phyloP scores from a whole-genome alignment of 2,329 filamentous ascomycete genomes.

The Ophiocordyceps polyrhachis-furcata region DNA sequence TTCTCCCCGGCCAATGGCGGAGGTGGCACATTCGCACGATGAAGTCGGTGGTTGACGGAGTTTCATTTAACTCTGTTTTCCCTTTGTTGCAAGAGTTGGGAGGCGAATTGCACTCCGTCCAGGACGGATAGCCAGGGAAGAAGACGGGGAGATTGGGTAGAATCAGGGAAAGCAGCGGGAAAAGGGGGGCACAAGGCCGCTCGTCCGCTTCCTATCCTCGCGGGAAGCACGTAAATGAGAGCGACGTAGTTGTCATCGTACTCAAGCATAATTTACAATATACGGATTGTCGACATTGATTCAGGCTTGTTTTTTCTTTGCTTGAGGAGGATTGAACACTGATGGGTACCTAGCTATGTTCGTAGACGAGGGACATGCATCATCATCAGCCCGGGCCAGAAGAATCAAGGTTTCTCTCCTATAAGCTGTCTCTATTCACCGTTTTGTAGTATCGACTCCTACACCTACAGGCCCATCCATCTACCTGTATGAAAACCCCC shows the following conservation, averaged over 20 bases:
- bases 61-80: background rate
- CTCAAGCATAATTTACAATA: background rate
- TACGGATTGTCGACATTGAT: background rate
- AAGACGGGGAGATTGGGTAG: constrained; percentile 13
- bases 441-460: no score
- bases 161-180: constrained; percentile 43
- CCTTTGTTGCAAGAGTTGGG: background rate
- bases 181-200: constrained; percentile 36
- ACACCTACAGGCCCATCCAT: no score
- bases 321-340: no score
- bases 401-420: no score
- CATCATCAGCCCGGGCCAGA: no score
- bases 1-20: background rate
- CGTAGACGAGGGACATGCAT: no score
- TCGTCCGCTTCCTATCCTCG: constrained; percentile 25
- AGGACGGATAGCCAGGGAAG: background rate
- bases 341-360: no score
- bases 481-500: no score
- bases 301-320: no score
- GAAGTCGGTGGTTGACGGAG: background rate
- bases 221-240: constrained; percentile 11
- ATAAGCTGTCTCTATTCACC: no score
- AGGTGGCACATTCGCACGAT: background rate
- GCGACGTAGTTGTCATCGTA: background rate
- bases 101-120: background rate